phyloP scores from a whole-genome alignment of 352 stramenopile species.

The Globisporangium irregulare region DNA sequence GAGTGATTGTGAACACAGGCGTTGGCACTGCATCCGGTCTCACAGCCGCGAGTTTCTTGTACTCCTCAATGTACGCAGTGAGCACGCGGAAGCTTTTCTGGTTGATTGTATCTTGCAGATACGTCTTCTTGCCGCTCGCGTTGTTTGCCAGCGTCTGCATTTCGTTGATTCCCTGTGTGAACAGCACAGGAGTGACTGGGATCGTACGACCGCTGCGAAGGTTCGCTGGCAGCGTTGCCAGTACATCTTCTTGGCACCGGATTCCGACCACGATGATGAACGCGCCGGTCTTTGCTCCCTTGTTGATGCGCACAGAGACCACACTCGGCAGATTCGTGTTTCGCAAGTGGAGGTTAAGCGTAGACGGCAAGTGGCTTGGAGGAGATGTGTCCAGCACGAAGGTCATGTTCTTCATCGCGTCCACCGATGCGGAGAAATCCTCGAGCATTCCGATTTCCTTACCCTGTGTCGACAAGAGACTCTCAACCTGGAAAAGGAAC shows the following conservation, averaged over 20 bases:
- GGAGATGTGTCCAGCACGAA: slow-evolving; percentile 71
- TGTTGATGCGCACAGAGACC: slow-evolving; percentile 66
- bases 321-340: slow-evolving; percentile 67
- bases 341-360: slow-evolving; percentile 77
- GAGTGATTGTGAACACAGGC: slow-evolving; percentile 32
- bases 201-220: slow-evolving; percentile 53
- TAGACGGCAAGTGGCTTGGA: slow-evolving; percentile 55
- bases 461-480: slow-evolving; percentile 91
- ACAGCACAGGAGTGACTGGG: slow-evolving; percentile 58
- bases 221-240: slow-evolving; percentile 37
- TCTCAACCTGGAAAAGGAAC: slow-evolving; percentile 90
- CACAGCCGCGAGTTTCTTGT: slow-evolving; percentile 44
- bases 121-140: slow-evolving; percentile 61
- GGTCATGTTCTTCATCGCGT: slow-evolving; percentile 68
- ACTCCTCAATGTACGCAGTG: slow-evolving; percentile 57
- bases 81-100: slow-evolving; percentile 63
- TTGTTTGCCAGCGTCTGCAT: slow-evolving; percentile 82
- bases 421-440: slow-evolving; percentile 78
- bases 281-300: slow-evolving; percentile 36
- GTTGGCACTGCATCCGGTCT: slow-evolving; percentile 42
- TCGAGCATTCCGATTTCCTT: slow-evolving; percentile 96
- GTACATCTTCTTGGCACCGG: slow-evolving; percentile 40
- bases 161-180: slow-evolving; percentile 79
- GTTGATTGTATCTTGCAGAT: slow-evolving; percentile 74
- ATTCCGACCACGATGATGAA: slow-evolving; percentile 61